Evolutionary conservation across 768 basidiomycete genomes (phyloP).

Genomic region (Mrakia frigida): DNA sequence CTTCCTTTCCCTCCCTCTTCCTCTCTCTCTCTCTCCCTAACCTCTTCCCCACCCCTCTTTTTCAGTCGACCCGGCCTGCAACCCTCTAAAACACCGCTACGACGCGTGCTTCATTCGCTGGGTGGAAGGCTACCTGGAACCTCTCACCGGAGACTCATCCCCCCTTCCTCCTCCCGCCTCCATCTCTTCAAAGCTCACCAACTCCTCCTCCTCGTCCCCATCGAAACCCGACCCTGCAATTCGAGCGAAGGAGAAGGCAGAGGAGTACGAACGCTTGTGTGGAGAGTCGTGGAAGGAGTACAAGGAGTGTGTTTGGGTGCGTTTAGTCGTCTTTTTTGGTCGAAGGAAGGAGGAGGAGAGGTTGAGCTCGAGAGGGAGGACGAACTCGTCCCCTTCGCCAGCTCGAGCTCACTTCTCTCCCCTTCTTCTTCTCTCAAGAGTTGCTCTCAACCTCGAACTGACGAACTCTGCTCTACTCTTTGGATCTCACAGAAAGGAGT

Average conservation of each 20-base stretch:
- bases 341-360: neutral
- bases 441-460: too few relatives aligned
- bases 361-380: neutral
- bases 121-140: constrained; percentile 76
- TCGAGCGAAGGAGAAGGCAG: constrained; percentile 63
- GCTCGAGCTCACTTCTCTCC: too few relatives aligned
- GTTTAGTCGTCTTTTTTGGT: constrained; percentile 38
- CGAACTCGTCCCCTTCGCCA: neutral
- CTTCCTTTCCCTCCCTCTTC: neutral
- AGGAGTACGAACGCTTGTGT: constrained; percentile 80
- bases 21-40: neutral
- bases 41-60: neutral
- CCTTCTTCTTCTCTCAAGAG: too few relatives aligned
- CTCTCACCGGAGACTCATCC: constrained; percentile 5
- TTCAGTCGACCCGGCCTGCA: constrained; percentile 58
- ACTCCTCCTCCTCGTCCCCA: constrained; percentile 27
- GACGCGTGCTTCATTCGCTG: constrained; percentile 95
- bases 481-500: constrained; percentile 56
- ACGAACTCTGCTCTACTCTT: neutral
- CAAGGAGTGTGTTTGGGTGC: constrained; percentile 75
- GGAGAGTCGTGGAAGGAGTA: constrained; percentile 78
- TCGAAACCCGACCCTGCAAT: constrained; percentile 47
- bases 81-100: constrained; percentile 79
- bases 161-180: constrained; percentile 7
- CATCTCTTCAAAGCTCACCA: neutral